Evolutionary conservation across 1,284 basidiomycete species (phyloP).

Genomic region (Neotropicomus parvogracilis): DNA sequence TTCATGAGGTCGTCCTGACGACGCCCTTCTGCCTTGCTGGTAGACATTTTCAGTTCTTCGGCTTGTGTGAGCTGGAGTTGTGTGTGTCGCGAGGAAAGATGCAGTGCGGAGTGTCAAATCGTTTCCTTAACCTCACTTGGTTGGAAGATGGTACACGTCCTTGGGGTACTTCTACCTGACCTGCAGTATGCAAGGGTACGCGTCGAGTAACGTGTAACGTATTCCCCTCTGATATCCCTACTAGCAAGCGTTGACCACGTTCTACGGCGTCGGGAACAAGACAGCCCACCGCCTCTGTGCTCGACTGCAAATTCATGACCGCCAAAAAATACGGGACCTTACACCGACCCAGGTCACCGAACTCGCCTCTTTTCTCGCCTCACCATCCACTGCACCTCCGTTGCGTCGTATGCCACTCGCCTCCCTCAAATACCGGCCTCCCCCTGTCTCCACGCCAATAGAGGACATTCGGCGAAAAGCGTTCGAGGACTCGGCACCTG

Average conservation of each 20-base stretch:
- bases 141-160: slow-evolving; percentile 69
- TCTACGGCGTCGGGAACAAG: slow-evolving; percentile 78
- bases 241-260: slow-evolving; percentile 79
- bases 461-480: slow-evolving; percentile 39
- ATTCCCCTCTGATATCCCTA: slow-evolving; percentile 6
- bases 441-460: slow-evolving; percentile 42
- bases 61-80: slow-evolving; percentile 15
- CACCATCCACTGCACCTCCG: slow-evolving; percentile 66
- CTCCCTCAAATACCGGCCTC: slow-evolving; percentile 45
- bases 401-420: slow-evolving; percentile 65
- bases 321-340: slow-evolving; percentile 71
- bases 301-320: slow-evolving; percentile 82
- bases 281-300: slow-evolving; percentile 81
- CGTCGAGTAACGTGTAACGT: slow-evolving; percentile 1
- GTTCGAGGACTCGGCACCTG: slow-evolving; percentile 22
- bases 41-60: slow-evolving; percentile 48
- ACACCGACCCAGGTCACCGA: slow-evolving; percentile 79
- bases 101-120: slow-evolving; percentile 34
- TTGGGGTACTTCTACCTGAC: slow-evolving; percentile 72
- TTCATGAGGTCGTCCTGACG: slow-evolving; percentile 78
- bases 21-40: slow-evolving; percentile 66
- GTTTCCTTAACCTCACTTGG: neutral
- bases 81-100: neutral
- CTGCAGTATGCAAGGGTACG: slow-evolving; percentile 63
- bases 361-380: slow-evolving; percentile 85